These are phyloP conservation scores for Diatrype stigma DNA, from an alignment of 2,329 filamentous ascomycete genomes.

Conservation along the genomic window DNA sequence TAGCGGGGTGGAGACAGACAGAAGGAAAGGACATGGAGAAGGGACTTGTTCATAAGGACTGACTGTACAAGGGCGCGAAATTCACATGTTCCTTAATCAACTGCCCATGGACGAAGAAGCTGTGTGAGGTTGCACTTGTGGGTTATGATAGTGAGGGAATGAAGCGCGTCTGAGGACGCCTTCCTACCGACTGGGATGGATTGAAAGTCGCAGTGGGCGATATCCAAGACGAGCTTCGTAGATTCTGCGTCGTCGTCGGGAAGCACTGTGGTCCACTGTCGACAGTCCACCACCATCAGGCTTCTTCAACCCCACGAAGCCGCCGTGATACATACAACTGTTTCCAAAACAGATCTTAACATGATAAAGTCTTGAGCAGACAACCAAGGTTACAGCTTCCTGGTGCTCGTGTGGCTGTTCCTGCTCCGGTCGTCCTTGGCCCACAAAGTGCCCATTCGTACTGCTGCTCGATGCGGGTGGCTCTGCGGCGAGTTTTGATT, in stretches of 20 bases:
- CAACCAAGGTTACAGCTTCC: slow-evolving; percentile 12
- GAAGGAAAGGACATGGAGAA: too few relatives aligned
- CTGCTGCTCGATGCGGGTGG: slow-evolving; percentile 2
- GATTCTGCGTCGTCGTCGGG: slow-evolving; percentile 28
- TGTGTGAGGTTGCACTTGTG: slow-evolving; percentile 23
- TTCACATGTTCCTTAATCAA: too few relatives aligned
- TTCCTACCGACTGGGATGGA: slow-evolving; percentile 10
- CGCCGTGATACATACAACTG: slow-evolving; percentile 20
- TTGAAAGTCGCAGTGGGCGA: slow-evolving; percentile 26
- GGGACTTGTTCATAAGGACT: too few relatives aligned
- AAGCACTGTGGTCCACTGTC: slow-evolving; percentile 20
- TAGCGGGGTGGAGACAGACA: too few relatives aligned
- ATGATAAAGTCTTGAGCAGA: slow-evolving; percentile 18
- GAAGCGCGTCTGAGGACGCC: slow-evolving; percentile 8
- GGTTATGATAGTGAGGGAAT: slow-evolving; percentile 18
- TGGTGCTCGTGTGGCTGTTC: slow-evolving; percentile 4
- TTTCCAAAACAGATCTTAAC: slow-evolving; percentile 18
- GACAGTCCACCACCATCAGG: background rate
- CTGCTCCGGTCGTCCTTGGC: background rate
- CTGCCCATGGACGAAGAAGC: slow-evolving; percentile 19
- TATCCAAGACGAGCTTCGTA: slow-evolving; percentile 26
- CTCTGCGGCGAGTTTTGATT: slow-evolving; percentile 5
- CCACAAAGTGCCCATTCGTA: too few relatives aligned
- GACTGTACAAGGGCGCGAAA: too few relatives aligned
- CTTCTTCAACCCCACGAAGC: slow-evolving; percentile 18